Evolutionary conservation across 768 basidiomycete genomes (phyloP).

Genomic region (Botryobasidium botryosum): DNA sequence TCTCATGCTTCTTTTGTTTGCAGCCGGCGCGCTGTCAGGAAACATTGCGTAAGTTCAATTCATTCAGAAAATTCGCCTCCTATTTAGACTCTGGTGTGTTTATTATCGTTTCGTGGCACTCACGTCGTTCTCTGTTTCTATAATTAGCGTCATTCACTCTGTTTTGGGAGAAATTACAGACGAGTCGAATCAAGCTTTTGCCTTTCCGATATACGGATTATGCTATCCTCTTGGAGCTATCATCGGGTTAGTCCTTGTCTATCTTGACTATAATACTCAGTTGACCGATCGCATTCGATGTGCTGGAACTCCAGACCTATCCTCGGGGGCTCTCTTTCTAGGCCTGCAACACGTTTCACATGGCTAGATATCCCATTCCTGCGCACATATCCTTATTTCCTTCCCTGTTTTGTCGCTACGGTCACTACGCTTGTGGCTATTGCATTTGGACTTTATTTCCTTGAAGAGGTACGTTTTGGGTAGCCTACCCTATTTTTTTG

Average conservation of each 20-base stretch:
- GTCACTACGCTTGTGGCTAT: neutral
- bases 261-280: too few relatives aligned
- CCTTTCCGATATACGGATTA: neutral
- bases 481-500: neutral
- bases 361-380: neutral
- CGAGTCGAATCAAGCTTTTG: constrained; percentile 7
- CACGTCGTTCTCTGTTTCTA: too few relatives aligned
- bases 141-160: constrained; percentile 8
- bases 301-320: neutral
- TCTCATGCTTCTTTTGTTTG: constrained; percentile 4
- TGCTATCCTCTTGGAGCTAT: neutral
- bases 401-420: constrained; percentile 5
- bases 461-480: constrained; percentile 1
- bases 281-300: too few relatives aligned
- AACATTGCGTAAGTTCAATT: constrained; percentile 4
- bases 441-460: neutral
- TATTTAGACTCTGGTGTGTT: neutral
- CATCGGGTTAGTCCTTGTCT: too few relatives aligned
- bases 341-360: neutral
- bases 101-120: neutral
- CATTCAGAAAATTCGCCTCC: neutral
- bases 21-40: constrained; percentile 7
- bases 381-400: constrained; percentile 4
- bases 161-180: constrained; percentile 11
- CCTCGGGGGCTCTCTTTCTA: neutral